Evolutionary conservation across 805 yeast species (phyloP).

Genomic region (Teunomyces cretensis): DNA sequence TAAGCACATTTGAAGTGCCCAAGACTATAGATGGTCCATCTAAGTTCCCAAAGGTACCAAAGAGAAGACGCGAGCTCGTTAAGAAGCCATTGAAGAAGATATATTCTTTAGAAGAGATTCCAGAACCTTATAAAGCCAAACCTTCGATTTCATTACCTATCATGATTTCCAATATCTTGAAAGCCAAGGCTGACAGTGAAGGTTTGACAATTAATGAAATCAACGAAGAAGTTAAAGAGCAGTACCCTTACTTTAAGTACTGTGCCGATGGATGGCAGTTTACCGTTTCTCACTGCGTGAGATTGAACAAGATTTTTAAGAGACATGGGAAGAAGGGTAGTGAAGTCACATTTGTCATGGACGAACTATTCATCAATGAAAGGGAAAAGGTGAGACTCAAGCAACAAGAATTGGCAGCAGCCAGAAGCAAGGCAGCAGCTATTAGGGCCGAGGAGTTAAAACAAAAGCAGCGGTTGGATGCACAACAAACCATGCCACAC

Average conservation of each 20-base stretch:
- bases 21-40: conserved; percentile 32
- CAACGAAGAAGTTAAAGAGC: conserved; percentile 79
- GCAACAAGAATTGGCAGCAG: conserved; percentile 63
- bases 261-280: conserved; percentile 99
- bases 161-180: conserved; percentile 75
- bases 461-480: conserved; percentile 40
- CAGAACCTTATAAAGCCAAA: conserved; percentile 79
- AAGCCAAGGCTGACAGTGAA: conserved; percentile 60
- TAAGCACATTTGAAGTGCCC: conserved; percentile 31
- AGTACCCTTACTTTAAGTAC: conserved; percentile 88
- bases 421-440: conserved; percentile 57
- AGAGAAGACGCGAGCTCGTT: conserved; percentile 34
- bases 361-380: conserved; percentile 80
- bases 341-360: conserved; percentile 94
- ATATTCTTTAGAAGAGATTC: conserved; percentile 81
- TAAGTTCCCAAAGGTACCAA: conserved; percentile 33
- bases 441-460: conserved; percentile 50
- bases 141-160: conserved; percentile 82
- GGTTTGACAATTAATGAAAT: conserved; percentile 73
- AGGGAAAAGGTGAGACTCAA: conserved; percentile 64
- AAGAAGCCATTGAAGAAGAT: conserved; percentile 59
- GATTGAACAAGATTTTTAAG: conserved; percentile 80
- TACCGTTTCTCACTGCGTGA: conserved; percentile 85
- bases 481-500: conserved; percentile 25
- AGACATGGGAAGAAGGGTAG: conserved; percentile 76